A percentile compares a stretch with the other conserved stretches of the same genome.
Evolutionary conservation across 345 rosid species (phyloP).

Genomic region (Litchi chinensis): DNA sequence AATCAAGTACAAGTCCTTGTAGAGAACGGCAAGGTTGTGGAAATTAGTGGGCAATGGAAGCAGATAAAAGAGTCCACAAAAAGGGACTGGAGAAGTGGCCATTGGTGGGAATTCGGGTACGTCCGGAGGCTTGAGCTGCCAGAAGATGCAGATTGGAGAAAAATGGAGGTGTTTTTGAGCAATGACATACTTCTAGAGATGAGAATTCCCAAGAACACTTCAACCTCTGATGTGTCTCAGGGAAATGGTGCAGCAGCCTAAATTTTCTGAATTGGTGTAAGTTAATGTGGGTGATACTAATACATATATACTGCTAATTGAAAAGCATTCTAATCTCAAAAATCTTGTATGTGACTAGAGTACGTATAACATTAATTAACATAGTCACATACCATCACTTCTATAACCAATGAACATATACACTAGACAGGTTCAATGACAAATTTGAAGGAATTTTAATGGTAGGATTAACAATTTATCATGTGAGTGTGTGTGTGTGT

Average conservation of each 20-base stretch:
- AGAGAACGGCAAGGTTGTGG: slow-evolving; percentile 71
- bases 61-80: slow-evolving; percentile 39
- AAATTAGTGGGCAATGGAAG: slow-evolving; percentile 77
- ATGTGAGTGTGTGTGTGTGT: too few relatives aligned
- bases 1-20: slow-evolving; percentile 43
- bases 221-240: slow-evolving; percentile 4
- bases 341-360: not conserved
- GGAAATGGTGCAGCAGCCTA: slow-evolving; percentile 17
- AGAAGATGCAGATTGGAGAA: slow-evolving; percentile 66
- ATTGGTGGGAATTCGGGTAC: slow-evolving; percentile 86
- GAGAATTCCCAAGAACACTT: slow-evolving; percentile 53
- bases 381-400: not conserved
- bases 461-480: too few relatives aligned
- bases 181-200: slow-evolving; percentile 55
- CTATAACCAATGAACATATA: too few relatives aligned
- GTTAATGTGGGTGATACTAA: not conserved
- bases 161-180: slow-evolving; percentile 46
- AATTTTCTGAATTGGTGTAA: slow-evolving; percentile 12
- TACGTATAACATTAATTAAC: not conserved
- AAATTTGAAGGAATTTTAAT: not conserved
- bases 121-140: slow-evolving; percentile 89
- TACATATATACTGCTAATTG: not conserved
- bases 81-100: slow-evolving; percentile 75
- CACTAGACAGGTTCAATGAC: not conserved
- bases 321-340: not conserved